Evolutionary conservation across 192 early-diverging fungal genomes (phyloP).

Genomic region (Lobulomyces angularis): DNA sequence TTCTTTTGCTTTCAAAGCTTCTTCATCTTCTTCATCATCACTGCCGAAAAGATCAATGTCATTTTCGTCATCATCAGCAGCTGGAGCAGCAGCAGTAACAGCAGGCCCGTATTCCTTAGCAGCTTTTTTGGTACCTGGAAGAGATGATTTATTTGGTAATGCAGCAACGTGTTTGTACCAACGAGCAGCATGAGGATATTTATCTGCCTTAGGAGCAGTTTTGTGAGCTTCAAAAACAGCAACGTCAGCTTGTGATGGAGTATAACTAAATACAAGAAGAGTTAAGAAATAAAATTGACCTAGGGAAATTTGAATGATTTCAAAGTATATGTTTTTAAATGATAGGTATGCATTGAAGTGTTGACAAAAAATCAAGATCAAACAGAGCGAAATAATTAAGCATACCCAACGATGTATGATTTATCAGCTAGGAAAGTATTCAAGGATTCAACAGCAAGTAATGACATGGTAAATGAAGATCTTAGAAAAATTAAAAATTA

Average conservation of each 20-base stretch:
- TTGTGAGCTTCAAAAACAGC: slow-evolving; percentile 70
- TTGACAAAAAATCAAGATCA: not conserved
- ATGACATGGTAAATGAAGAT: not conserved
- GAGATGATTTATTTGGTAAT: slow-evolving; percentile 13
- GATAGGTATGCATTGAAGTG: not conserved
- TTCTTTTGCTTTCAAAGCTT: slow-evolving; percentile 81
- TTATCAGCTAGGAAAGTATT: no score
- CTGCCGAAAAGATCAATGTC: slow-evolving; percentile 93
- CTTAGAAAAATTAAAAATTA: not conserved
- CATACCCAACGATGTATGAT: no score
- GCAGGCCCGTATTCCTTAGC: slow-evolving; percentile 43
- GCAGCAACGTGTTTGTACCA: slow-evolving; percentile 90
- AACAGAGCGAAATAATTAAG: not conserved
- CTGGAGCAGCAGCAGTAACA: slow-evolving; percentile 22
- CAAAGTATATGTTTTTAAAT: not conserved
- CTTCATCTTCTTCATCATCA: slow-evolving; percentile 86
- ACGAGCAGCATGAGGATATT: slow-evolving; percentile 79
- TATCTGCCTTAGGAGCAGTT: slow-evolving; percentile 55
- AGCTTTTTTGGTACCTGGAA: slow-evolving; percentile 37
- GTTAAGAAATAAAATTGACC: no score
- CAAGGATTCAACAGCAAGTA: slow-evolving; percentile 30
- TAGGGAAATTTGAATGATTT: not conserved
- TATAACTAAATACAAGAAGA: slow-evolving; percentile 16
- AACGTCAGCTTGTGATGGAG: slow-evolving; percentile 68
- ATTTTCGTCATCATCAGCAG: slow-evolving; percentile 71